Conservation (phyloP, 2,329 filamentous ascomycete species). For the Colletotrichum sidae region DNA sequence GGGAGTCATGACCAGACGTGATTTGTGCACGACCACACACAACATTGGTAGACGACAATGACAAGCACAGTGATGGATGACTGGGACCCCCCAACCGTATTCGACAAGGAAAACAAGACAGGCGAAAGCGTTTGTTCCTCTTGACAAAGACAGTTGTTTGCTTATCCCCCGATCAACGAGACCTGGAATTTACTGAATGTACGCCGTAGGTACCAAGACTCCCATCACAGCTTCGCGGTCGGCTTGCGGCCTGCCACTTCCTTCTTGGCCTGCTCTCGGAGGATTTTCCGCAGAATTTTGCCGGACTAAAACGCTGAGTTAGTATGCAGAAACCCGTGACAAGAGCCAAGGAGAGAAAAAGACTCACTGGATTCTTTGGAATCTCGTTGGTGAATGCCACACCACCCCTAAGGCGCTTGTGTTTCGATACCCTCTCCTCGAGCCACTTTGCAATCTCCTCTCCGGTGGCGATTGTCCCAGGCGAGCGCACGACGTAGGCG, state of each 20-base stretch:
- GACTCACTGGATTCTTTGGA: constrained; percentile 66
- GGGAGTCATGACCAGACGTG: too few relatives aligned
- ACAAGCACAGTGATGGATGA: too few relatives aligned
- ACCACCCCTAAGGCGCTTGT: constrained; percentile 77
- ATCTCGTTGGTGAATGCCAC: constrained; percentile 75
- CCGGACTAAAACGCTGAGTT: constrained; percentile 60
- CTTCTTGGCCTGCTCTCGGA: constrained; percentile 65
- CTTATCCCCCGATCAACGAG: too few relatives aligned
- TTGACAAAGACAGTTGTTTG: too few relatives aligned
- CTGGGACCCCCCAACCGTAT: too few relatives aligned
- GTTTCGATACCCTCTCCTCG: constrained; percentile 69
- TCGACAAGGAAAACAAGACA: too few relatives aligned
- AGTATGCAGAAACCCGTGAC: constrained; percentile 12
- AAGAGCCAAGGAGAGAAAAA: background rate
- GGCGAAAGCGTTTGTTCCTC: too few relatives aligned
- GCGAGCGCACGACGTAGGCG: constrained; percentile 68
- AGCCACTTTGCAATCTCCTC: constrained; percentile 74
- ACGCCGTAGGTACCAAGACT: background rate
- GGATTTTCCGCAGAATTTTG: constrained; percentile 72
- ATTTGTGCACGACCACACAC: too few relatives aligned
- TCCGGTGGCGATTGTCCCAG: constrained; percentile 58
- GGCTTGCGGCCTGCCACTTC: background rate
- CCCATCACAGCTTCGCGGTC: background rate
- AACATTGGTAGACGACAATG: too few relatives aligned
- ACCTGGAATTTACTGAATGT: too few relatives aligned